These are phyloP conservation scores for Quercus aquifolioides DNA, from an alignment of 306 rosid species.

Conservation along the genomic window DNA sequence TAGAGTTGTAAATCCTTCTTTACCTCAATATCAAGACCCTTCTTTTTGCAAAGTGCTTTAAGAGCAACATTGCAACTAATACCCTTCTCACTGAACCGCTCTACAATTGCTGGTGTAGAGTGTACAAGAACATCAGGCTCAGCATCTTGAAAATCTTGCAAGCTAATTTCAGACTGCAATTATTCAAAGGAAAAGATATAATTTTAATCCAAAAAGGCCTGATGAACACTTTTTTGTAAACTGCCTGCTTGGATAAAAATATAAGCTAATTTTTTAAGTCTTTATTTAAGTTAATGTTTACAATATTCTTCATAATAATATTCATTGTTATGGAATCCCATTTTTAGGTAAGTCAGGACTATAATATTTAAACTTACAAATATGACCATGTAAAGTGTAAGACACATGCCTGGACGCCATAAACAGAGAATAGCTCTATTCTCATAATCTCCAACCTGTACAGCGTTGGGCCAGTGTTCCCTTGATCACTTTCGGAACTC, in stretches of 20 bases:
- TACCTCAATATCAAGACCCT: slow-evolving; percentile 84
- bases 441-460: slow-evolving; percentile 74
- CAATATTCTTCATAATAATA: neutral
- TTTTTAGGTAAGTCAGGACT: neutral
- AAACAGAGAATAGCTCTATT: slow-evolving; percentile 74
- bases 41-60: slow-evolving; percentile 86
- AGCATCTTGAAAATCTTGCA: slow-evolving; percentile 77
- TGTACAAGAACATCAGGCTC: slow-evolving; percentile 78
- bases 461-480: slow-evolving; percentile 43
- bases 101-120: slow-evolving; percentile 55
- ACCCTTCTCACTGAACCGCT: slow-evolving; percentile 44
- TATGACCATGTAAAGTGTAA: slow-evolving; percentile 8
- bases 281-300: neutral
- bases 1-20: slow-evolving; percentile 8
- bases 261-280: neutral
- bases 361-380: neutral
- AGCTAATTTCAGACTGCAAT: slow-evolving; percentile 70
- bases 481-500: slow-evolving; percentile 30
- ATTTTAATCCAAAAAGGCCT: slow-evolving; percentile 4
- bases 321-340: neutral
- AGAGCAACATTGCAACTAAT: slow-evolving; percentile 58
- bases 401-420: slow-evolving; percentile 87
- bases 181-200: slow-evolving; percentile 17
- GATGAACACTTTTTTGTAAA: neutral
- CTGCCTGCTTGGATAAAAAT: neutral